Conservation (phyloP, 495 filamentous ascomycete species). For the Tuber brumale region DNA sequence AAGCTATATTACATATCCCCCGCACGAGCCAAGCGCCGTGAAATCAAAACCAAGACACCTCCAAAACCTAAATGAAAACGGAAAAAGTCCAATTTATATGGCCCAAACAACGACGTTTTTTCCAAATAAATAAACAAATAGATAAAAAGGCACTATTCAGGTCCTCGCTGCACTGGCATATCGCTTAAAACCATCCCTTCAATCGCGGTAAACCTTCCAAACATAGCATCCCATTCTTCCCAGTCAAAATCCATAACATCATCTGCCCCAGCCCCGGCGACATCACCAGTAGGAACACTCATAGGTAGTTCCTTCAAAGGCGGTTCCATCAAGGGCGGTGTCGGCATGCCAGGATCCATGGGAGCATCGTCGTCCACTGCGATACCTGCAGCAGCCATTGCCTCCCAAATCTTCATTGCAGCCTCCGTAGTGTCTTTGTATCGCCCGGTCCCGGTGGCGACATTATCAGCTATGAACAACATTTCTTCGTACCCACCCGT, state of each 20-base stretch:
- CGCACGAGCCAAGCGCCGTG: not conserved
- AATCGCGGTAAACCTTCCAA: slow-evolving; percentile 37
- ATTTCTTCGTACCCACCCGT: not conserved
- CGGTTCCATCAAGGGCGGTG: not conserved
- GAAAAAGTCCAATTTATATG: not conserved
- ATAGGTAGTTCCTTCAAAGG: not conserved
- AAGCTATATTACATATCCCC: not conserved
- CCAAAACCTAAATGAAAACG: not conserved
- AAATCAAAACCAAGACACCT: slow-evolving; percentile 7
- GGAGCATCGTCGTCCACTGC: not conserved
- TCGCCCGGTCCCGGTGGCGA: not conserved
- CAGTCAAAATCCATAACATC: slow-evolving; percentile 38
- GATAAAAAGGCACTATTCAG: not conserved
- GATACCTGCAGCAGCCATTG: not conserved
- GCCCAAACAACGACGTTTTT: not conserved
- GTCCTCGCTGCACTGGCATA: not conserved
- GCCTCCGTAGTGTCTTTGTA: not conserved
- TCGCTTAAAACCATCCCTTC: slow-evolving; percentile 13
- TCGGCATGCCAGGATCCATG: not conserved
- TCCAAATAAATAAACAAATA: slow-evolving; percentile 1
- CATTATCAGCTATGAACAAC: not conserved
- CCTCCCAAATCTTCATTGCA: not conserved
- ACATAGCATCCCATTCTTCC: slow-evolving; percentile 42
- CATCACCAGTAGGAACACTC: not conserved
- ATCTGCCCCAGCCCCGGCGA: not conserved